These are phyloP conservation scores for Pugionium cornutum DNA, from an alignment of 345 rosid species.

Conservation along the genomic window DNA sequence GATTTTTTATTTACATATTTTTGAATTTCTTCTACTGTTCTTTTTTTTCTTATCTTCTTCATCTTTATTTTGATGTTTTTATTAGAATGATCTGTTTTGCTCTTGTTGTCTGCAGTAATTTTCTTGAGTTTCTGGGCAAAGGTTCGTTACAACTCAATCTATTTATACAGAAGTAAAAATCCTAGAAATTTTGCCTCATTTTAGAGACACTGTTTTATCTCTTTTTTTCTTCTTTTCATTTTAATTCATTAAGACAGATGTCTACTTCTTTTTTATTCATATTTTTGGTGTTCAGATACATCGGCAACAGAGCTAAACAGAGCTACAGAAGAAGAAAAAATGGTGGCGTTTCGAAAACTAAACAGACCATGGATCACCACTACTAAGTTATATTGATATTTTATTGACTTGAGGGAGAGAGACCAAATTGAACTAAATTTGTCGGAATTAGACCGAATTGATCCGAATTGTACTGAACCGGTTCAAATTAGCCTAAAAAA, in stretches of 20 bases:
- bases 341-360: conserved; percentile 80
- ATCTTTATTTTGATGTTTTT: neutral
- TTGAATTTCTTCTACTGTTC: neutral
- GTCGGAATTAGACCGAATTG: no score
- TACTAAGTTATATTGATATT: conserved; percentile 20
- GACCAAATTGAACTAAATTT: no score
- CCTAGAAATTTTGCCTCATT: neutral
- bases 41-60: neutral
- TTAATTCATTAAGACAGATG: conserved; percentile 4
- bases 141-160: conserved; percentile 95
- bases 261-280: neutral
- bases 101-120: conserved; percentile 55
- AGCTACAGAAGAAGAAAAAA: conserved; percentile 57
- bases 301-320: conserved; percentile 43
- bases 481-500: no score
- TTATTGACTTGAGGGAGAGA: conserved; percentile 35
- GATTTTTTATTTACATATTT: no score
- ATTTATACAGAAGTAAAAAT: conserved; percentile 56
- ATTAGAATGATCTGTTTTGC: neutral
- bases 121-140: conserved; percentile 96
- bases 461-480: no score
- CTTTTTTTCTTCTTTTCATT: neutral
- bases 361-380: conserved; percentile 24
- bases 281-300: conserved; percentile 32
- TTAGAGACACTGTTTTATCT: no score